These are phyloP conservation scores for Mayamaea pseudoterrestris DNA, from an alignment of 108 stramenopile species.

Conservation along the genomic window DNA sequence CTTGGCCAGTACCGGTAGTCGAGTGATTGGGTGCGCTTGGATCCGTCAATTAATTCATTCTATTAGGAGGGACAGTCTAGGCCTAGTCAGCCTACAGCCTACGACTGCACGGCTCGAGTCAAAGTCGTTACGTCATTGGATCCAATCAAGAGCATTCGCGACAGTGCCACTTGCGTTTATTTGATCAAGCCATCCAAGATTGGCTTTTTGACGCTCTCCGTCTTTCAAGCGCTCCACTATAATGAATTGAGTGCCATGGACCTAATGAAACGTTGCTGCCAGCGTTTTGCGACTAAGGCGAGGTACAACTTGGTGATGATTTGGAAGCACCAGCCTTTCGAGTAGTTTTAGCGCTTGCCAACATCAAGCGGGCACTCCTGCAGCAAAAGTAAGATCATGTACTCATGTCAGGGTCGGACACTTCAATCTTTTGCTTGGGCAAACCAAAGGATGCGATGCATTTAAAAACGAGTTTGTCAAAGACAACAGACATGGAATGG, in stretches of 20 bases:
- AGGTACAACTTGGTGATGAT: conserved; percentile 65
- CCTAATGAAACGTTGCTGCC: conserved; percentile 46
- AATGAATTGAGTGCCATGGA: conserved; percentile 54
- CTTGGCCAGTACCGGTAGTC: conserved; percentile 73
- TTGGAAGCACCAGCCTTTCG: conserved; percentile 74
- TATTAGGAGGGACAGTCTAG: conserved; percentile 87
- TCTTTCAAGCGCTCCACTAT: conserved; percentile 83
- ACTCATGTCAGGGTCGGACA: conserved; percentile 81
- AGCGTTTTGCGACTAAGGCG: conserved; percentile 40
- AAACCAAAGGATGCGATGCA: conserved; percentile 40
- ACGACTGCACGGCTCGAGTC: conserved; percentile 92
- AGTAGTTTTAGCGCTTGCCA: conserved; percentile 51
- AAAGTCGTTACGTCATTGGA: conserved; percentile 86
- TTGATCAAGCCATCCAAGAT: conserved; percentile 75
- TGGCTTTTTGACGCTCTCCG: conserved; percentile 85
- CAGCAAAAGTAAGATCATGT: conserved; percentile 58
- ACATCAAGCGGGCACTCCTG: conserved; percentile 43
- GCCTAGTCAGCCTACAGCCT: too few relatives aligned
- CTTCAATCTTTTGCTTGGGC: conserved; percentile 77
- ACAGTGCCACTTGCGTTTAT: conserved; percentile 33
- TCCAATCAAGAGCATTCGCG: conserved; percentile 52
- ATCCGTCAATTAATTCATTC: conserved; percentile 91
- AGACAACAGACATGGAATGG: conserved; percentile 45
- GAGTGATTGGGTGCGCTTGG: conserved; percentile 89
- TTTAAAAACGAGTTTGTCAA: conserved; percentile 45